Base-by-base conservation (phyloP, 2,329 filamentous ascomycete genomes). In the Didymella lethalis region DNA sequence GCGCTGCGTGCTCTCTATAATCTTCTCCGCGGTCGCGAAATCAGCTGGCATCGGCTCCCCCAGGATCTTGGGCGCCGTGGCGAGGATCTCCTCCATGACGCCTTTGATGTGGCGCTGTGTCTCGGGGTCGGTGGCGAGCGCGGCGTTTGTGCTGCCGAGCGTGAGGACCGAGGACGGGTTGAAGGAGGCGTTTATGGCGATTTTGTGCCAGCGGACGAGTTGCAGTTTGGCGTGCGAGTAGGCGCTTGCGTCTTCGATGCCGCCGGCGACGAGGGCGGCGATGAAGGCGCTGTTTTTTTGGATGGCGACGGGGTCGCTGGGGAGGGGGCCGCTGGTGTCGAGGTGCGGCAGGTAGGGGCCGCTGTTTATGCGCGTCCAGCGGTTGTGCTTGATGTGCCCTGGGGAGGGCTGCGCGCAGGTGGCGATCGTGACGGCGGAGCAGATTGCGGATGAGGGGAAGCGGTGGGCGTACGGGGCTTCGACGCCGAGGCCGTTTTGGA, bases 141-240 rank as follows among this genome's bases (percentile, higher is more conserved):
- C 84, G 45, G 86, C 83, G 70, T 91, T 91, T 52, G 86, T 84
- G 2, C 83, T 79, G 1, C 88, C 87, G 12, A 87, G 86, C 0
- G 84, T 85, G 0, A 92, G 81, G 7, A 91, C 88, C 2, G 88
- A 86, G 0, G 86, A 88, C 0, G 89, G 88, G 77, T 92, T 92
- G 83, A 91, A 90, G 50, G 87, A 86, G 0, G 88, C 87, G 74
- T 92, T 92, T 80, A 92, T 91, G 67, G 87, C 88, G 62, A 91
- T 85, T 75, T 92, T 92, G 75, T 91, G 89, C 89, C 89, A 92
- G 25, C 89, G 82, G 18, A 91, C 85, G 41, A 86, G 84, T 75
- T 92, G 90, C 45, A 92, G 79, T 59, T 86, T 88, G 31, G 86
- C 78, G 73, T 90, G 87, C 46, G 85, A 82, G 66, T 89, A 86